A percentile compares a stretch with the other conserved stretches of the same genome.
These are phyloP conservation scores for Tolypocladium guangdongense DNA, from an alignment of 2,329 filamentous ascomycete species.

Conservation along the genomic window DNA sequence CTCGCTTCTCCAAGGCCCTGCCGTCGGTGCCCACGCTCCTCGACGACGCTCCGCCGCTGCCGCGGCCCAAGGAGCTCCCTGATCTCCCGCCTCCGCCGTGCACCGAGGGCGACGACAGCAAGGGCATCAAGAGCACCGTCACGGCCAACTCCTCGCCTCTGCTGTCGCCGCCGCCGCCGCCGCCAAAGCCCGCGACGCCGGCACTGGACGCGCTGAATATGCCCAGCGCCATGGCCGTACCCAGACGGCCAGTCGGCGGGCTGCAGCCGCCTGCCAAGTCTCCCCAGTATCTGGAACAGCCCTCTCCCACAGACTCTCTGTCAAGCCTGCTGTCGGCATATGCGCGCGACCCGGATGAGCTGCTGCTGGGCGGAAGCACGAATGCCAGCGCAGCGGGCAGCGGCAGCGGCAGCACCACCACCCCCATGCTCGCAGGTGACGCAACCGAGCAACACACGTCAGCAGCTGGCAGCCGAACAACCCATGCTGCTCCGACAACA, in stretches of 20 bases:
- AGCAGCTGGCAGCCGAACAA: neutral
- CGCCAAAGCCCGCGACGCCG: neutral
- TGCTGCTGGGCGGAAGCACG: neutral
- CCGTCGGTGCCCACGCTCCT: constrained; percentile 32
- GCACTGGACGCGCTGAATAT: neutral
- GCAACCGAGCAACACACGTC: neutral
- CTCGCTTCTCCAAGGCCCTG: constrained; percentile 48
- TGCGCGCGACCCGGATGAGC: constrained; percentile 31
- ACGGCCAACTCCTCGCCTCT: constrained; percentile 5
- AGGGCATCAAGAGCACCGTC: constrained; percentile 4
- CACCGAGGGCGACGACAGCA: constrained; percentile 9
- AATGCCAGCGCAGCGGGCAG: neutral
- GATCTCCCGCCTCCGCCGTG: constrained; percentile 6
- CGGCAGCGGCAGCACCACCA: neutral
- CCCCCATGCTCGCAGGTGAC: too few species aligned
- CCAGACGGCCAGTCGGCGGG: constrained; percentile 22
- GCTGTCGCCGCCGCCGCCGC: neutral
- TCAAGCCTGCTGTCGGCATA: constrained; percentile 47
- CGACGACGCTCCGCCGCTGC: constrained; percentile 8
- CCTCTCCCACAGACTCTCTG: constrained; percentile 36
- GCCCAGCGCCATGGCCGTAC: constrained; percentile 18
- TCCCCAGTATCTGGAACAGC: constrained; percentile 12
- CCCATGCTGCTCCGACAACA: neutral
- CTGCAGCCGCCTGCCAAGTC: constrained; percentile 7
- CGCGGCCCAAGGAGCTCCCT: constrained; percentile 12